Base-by-base conservation (phyloP, 2,329 filamentous ascomycete genomes). In the Cercospora sesami region DNA sequence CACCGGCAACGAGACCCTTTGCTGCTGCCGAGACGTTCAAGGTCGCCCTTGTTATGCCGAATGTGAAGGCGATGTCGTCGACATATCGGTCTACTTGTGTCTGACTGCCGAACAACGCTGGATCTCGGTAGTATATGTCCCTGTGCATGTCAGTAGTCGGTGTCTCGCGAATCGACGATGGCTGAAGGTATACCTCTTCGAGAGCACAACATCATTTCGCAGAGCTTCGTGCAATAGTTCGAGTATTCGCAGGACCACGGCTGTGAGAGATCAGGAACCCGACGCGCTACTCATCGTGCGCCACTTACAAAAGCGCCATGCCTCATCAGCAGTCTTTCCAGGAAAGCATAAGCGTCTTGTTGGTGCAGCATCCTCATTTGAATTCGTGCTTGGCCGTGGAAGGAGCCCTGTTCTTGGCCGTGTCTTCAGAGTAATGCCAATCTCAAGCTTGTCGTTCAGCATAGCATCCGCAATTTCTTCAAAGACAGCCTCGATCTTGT, bases 91-190 rank as follows among this genome's bases (percentile, higher is more conserved):
- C 89, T 0, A 95, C 91, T 14, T 87, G 83, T 16, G 79, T 76
- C 76, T 95, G 92, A 60, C 83, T 88, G 21, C 84, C 83, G 74
- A 95, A 96, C 0, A 96, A 81, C 9, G 88, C 85, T 4, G 89
- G 87, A 72, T 93, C 86, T 73, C 91, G 88, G 76, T 96, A 96
- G 78, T 90, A 96, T 4, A 96, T 88, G 74, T 92, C 91, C 69
- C 92, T 94, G 68, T 31, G 3, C 26, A 23, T 64, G 31, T 67
- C 30, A 71, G 70, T 51, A 71, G 70, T 64, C 42, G 42, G 18
- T 45, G 60, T 53, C n/a, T 51, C 12, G 30, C 8, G 23, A 3
- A 2, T 26, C 5, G 5, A 28, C 4, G 21, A 16, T 21, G 36
- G 30, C 39, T 12, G 31, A 51, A 2, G n/a, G 23, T 30, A 57